Evolutionary conservation across 495 filamentous ascomycete species (phyloP), one percentile per base, ranked within the genome.

Genomic region (Achaetomiella virescens): DNA sequence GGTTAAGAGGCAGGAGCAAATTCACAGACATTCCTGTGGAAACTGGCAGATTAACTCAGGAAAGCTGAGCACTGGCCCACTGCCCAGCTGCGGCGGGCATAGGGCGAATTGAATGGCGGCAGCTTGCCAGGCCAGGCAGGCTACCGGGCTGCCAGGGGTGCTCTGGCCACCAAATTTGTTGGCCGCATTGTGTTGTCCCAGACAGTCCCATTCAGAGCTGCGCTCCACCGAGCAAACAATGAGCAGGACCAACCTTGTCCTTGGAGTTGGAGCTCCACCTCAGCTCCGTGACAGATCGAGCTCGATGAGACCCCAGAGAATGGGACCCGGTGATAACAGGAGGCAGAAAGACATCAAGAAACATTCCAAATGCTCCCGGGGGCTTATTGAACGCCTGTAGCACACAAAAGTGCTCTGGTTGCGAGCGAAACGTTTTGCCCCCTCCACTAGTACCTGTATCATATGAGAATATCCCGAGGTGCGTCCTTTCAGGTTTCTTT

Each of bases 1-100:
- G 50, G 55, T 36, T 37, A 22, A 25, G 48, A 51, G 29, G 37
- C 29, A 53, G 57, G 58, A 60, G 55, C 59, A 64, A 63, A 63
- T 64, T 61, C 61, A 66, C 61, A 11, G 12, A 21, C 56, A 70
- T 70, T 66, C 68, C 68, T 66, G 59, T 67, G 68, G 66, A 69
- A 69, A 71, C 64, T 55, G 64, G 64, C 58, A 71, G 68, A 69
- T 69, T 66, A 51, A 10, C 15, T 5, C 6, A 2, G n/a, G 9
- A 15, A 15, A 61, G 64, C 56, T 63, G 63, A 66, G 65, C 63
- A 68, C 67, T 64, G 64, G 62, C 61, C 66, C 48, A 52, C 50
- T 44, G 29, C 48, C n/a, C 21, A 42, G 33, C 40, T 56, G 57
- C 44, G 48, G 31, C 59, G 56, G 58, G 58, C 55, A 57, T 52